phyloP scores from a whole-genome alignment of 2,329 filamentous ascomycete species.

The Fusarium brevicatenulatum region DNA sequence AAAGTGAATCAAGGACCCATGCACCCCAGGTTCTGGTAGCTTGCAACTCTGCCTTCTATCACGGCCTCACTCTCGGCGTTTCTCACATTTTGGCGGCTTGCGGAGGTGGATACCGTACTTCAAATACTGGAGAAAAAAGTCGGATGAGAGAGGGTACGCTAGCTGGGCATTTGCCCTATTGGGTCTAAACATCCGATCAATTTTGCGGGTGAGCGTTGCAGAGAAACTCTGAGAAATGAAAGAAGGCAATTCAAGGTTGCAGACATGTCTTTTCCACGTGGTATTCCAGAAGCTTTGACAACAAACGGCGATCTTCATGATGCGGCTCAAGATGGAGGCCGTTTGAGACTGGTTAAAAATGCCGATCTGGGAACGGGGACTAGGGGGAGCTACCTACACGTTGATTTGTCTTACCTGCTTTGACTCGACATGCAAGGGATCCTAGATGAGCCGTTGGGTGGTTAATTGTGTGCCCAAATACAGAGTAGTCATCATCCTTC shows the following conservation, averaged over 20 bases:
- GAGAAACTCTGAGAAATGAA: background rate
- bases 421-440: background rate
- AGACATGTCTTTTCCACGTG: background rate
- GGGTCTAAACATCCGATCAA: background rate
- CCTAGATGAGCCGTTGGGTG: background rate
- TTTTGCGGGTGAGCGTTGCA: conserved; percentile 16
- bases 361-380: conserved; percentile 3
- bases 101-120: conserved; percentile 17
- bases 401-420: background rate
- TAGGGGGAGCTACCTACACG: background rate
- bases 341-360: background rate
- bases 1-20: conserved; percentile 21
- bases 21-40: conserved; percentile 35
- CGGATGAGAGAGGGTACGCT: conserved; percentile 8
- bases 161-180: conserved; percentile 20
- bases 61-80: conserved; percentile 36
- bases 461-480: background rate
- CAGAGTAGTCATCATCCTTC: conserved; percentile 11
- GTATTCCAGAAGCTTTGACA: conserved; percentile 27
- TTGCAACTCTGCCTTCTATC: conserved; percentile 9
- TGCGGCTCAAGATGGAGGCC: conserved; percentile 13
- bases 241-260: background rate
- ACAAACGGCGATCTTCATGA: background rate
- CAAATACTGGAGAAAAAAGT: conserved; percentile 20
- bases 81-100: conserved; percentile 8